Percentiles rank a stretch among this genome's conserved stretches.
Conservation (phyloP, 257 asterid species). For the Cynanchum wilfordii region DNA sequence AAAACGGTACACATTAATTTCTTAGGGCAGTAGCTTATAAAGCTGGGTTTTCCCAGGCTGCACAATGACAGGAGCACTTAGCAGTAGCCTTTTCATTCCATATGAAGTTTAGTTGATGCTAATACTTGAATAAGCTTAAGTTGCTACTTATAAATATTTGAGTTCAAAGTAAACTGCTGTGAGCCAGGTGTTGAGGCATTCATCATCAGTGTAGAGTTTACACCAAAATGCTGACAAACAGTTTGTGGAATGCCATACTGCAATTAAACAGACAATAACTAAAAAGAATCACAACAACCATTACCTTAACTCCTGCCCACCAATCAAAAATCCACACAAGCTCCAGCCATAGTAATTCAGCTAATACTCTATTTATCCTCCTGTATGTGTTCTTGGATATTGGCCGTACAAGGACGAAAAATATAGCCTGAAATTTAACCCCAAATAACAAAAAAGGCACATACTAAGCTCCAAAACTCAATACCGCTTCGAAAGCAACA, state of each 20-base stretch:
- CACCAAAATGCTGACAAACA: background rate
- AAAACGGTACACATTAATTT: background rate
- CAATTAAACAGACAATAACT: background rate
- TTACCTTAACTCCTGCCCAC: constrained; percentile 98
- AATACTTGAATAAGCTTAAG: background rate
- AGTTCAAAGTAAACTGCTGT: background rate
- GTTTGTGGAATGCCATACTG: background rate
- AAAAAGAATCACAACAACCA: background rate
- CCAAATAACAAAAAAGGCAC: background rate
- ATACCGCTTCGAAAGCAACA: background rate
- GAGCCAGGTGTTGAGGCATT: background rate
- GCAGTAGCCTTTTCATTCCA: background rate
- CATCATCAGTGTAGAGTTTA: background rate
- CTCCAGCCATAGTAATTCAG: constrained; percentile 89
- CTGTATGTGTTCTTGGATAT: constrained; percentile 72
- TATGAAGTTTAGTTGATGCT: background rate
- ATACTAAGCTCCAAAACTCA: background rate
- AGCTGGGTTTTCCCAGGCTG: background rate
- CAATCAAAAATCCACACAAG: constrained; percentile 92
- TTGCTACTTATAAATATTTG: background rate
- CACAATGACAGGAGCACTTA: background rate
- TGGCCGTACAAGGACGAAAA: constrained; percentile 64
- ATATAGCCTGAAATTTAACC: constrained; percentile 49
- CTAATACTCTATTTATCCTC: constrained; percentile 71
- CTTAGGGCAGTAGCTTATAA: background rate